Evolutionary conservation across 2,329 filamentous ascomycete genomes (phyloP).

Genomic region (Colletotrichum sp.): DNA sequence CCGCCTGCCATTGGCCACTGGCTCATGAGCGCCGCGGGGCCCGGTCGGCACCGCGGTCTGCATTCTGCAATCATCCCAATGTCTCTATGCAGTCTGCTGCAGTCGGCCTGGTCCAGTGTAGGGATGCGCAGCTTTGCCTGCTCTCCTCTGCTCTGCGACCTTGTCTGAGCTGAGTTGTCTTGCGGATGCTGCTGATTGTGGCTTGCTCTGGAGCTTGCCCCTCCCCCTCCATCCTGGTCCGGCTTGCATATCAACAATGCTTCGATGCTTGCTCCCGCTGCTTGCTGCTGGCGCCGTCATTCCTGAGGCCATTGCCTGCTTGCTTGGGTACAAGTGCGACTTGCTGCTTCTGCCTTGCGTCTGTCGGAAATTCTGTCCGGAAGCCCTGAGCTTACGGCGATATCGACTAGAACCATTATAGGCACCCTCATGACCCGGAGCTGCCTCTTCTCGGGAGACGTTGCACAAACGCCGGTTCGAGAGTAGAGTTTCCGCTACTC

Average conservation of each 20-base stretch:
- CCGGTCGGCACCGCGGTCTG: constrained; percentile 2
- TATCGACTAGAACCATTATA: background rate
- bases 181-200: background rate
- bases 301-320: background rate
- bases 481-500: constrained; percentile 2
- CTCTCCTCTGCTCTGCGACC: background rate
- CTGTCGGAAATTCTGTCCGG: background rate
- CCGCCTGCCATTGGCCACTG: constrained; percentile 7
- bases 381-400: background rate
- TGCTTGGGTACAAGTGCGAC: background rate
- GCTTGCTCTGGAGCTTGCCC: background rate
- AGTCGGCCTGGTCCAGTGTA: background rate
- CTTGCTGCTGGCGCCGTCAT: background rate
- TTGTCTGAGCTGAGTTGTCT: background rate
- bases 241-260: background rate
- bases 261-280: background rate
- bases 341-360: background rate
- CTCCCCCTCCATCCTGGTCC: background rate
- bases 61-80: constrained; percentile 18
- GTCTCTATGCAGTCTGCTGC: constrained; percentile 4
- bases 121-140: background rate
- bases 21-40: background rate
- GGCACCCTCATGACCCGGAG: background rate
- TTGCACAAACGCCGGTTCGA: constrained; percentile 1
- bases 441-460: background rate